These are phyloP conservation scores for Arabis alpina DNA, from an alignment of 345 rosid genomes.

Conservation along the genomic window DNA sequence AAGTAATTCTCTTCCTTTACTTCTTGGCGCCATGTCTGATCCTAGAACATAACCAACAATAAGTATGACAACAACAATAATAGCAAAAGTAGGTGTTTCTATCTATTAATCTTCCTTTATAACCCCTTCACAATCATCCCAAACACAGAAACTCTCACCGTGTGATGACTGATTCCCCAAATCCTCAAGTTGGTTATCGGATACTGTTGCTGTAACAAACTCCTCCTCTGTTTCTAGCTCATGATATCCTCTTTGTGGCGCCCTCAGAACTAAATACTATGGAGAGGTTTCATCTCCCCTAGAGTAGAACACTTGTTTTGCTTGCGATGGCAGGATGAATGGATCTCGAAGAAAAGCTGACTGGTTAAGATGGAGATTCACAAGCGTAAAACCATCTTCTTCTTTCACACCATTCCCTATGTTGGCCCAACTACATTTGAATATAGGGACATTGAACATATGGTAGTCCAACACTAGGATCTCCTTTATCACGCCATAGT, in stretches of 20 bases:
- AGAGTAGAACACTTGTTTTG: too few relatives aligned
- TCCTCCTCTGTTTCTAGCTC: neutral
- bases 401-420: neutral
- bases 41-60: neutral
- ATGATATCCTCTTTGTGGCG: neutral
- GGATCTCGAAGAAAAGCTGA: neutral
- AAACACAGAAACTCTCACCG: too few relatives aligned
- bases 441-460: too few relatives aligned
- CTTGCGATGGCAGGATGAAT: neutral
- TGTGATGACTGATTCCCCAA: neutral
- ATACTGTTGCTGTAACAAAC: neutral
- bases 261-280: too few relatives aligned
- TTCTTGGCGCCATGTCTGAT: too few relatives aligned
- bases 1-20: neutral
- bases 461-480: too few relatives aligned
- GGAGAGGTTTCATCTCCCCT: too few relatives aligned
- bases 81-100: too few relatives aligned
- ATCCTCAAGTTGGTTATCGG: neutral
- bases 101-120: too few relatives aligned
- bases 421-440: too few relatives aligned
- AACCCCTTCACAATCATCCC: too few relatives aligned
- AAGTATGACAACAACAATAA: neutral
- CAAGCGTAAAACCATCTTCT: constrained; percentile 5
- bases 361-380: neutral
- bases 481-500: too few relatives aligned